These are phyloP conservation scores for Trichosporon faecale DNA, from an alignment of 1,284 basidiomycete genomes.

Conservation along the genomic window DNA sequence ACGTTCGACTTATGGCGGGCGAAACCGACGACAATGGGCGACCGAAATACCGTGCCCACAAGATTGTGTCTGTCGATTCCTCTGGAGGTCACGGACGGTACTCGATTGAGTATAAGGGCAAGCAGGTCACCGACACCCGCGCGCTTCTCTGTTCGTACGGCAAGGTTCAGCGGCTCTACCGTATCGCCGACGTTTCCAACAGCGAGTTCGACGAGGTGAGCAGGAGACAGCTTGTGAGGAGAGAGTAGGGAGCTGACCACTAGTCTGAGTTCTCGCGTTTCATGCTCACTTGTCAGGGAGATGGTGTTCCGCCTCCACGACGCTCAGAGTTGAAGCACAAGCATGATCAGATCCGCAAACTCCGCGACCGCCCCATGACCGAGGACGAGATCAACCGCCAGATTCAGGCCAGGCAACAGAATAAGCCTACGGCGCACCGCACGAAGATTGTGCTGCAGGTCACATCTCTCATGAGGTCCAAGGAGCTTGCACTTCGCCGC, in stretches of 20 bases:
- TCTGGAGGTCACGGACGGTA: conserved; percentile 57
- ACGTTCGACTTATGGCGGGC: conserved; percentile 69
- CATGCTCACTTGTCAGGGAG: conserved; percentile 55
- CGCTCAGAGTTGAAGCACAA: conserved; percentile 66
- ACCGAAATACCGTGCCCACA: conserved; percentile 77
- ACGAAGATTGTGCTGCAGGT: conserved; percentile 59
- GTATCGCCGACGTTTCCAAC: conserved; percentile 81
- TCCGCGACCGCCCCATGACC: conserved; percentile 64
- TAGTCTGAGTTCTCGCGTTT: conserved; percentile 74
- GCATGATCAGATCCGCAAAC: conserved; percentile 59
- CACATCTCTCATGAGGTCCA: conserved; percentile 56
- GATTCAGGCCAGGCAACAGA: conserved; percentile 54
- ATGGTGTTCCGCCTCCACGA: conserved; percentile 65
- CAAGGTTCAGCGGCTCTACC: conserved; percentile 59
- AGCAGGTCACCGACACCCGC: conserved; percentile 57
- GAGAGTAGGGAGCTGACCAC: not conserved
- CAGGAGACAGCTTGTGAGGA: too few species aligned
- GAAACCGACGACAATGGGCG: conserved; percentile 56
- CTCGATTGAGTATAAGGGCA: conserved; percentile 63
- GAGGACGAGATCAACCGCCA: conserved; percentile 70
- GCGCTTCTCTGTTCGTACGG: conserved; percentile 70
- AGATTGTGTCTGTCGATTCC: conserved; percentile 60
- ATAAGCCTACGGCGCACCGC: conserved; percentile 51
- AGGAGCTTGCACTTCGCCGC: conserved; percentile 66
- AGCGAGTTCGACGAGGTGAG: conserved; percentile 60